Percentiles rank a stretch among this genome's conserved stretches.
Conservation (phyloP, 2,329 filamentous ascomycete genomes). For the Botrytis squamosa region DNA sequence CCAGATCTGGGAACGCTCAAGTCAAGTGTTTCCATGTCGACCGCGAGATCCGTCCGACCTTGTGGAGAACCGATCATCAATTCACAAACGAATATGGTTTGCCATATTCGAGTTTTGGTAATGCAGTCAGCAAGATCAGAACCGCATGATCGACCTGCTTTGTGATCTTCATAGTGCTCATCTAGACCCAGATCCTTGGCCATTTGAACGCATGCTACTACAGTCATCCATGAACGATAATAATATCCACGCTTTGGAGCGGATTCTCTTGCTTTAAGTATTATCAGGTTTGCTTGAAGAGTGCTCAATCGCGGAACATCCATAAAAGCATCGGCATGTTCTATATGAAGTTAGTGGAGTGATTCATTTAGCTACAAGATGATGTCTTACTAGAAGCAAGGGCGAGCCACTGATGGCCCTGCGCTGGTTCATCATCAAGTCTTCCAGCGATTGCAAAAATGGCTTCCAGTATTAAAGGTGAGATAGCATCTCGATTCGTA, state of each 20-base stretch:
- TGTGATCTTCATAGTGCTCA: constrained; percentile 79
- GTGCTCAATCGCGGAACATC: constrained; percentile 88
- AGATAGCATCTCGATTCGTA: constrained; percentile 76
- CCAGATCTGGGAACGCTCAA: constrained; percentile 65
- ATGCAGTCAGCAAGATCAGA: constrained; percentile 72
- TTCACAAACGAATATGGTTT: constrained; percentile 80
- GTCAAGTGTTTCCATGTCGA: constrained; percentile 74
- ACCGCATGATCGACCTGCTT: constrained; percentile 67
- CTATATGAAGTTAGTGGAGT: constrained; percentile 47
- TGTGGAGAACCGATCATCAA: constrained; percentile 92
- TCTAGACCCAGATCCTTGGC: constrained; percentile 86
- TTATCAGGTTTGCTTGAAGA: constrained; percentile 81
- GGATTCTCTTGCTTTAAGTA: constrained; percentile 90
- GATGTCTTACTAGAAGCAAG: constrained; percentile 68
- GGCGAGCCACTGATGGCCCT: constrained; percentile 90
- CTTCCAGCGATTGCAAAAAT: constrained; percentile 87
- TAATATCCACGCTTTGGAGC: constrained; percentile 92
- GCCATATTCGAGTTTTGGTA: constrained; percentile 85
- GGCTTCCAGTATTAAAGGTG: constrained; percentile 83
- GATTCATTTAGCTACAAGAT: neutral
- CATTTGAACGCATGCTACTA: constrained; percentile 91
- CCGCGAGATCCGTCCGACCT: constrained; percentile 77
- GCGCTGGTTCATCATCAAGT: constrained; percentile 76
- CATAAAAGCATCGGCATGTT: constrained; percentile 90
- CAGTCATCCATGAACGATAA: constrained; percentile 95